Conservation (phyloP, 2,329 filamentous ascomycete genomes). For the Aspergillus jensenii region DNA sequence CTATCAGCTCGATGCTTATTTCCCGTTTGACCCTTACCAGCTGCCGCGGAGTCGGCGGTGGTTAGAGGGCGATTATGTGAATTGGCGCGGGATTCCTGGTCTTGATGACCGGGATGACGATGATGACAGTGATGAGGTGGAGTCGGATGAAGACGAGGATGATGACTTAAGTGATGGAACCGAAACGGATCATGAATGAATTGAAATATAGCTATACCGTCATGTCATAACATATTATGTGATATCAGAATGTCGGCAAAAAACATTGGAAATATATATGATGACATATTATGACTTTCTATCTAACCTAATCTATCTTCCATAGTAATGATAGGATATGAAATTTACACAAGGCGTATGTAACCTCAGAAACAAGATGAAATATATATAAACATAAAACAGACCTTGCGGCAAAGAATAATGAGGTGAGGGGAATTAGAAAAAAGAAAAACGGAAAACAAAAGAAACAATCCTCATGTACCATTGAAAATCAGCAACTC, state of each 20-base stretch:
- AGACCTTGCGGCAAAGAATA: not conserved
- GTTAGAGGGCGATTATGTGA: slow-evolving; percentile 80
- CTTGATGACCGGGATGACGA: slow-evolving; percentile 56
- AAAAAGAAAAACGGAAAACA: not conserved
- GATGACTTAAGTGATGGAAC: slow-evolving; percentile 43
- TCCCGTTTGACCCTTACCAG: slow-evolving; percentile 96
- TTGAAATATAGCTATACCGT: not conserved
- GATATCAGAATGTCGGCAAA: not conserved
- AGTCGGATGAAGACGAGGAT: slow-evolving; percentile 32
- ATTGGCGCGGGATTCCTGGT: slow-evolving; percentile 74
- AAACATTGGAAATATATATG: slow-evolving; percentile 12
- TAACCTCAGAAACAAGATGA: not conserved
- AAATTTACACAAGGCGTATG: not conserved
- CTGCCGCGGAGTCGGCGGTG: slow-evolving; percentile 83
- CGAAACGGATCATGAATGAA: slow-evolving; percentile 42
- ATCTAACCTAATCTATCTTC: not conserved
- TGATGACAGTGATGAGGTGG: slow-evolving; percentile 42
- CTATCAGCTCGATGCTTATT: slow-evolving; percentile 88
- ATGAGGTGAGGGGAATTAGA: not conserved
- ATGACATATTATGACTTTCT: not conserved
- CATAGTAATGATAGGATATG: not conserved
- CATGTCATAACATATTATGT: slow-evolving; percentile 1
- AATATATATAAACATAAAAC: not conserved
- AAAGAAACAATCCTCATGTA: not conserved
- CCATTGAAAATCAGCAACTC: too few species aligned